phyloP scores from a whole-genome alignment of 2,329 filamentous ascomycete species.

The Pseudocercospora macadamiae region DNA sequence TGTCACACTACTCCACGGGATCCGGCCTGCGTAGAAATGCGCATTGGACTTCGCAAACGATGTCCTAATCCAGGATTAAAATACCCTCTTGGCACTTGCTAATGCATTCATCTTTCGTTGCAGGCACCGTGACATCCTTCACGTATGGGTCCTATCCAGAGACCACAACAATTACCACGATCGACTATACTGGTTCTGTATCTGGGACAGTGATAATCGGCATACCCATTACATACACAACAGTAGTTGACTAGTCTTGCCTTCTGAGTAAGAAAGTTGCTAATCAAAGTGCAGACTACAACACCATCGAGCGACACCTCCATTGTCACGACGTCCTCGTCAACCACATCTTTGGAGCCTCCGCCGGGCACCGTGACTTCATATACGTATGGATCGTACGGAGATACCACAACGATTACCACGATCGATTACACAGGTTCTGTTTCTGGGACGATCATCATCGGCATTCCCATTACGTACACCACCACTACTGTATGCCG shows the following conservation, averaged over 20 bases:
- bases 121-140: slow-evolving; percentile 1
- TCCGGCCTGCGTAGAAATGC: too few species aligned
- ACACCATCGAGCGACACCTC: background rate
- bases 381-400: background rate
- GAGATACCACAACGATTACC: slow-evolving; percentile 1
- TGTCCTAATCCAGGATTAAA: too few species aligned
- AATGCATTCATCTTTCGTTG: too few species aligned
- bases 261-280: too few species aligned
- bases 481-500: too few species aligned
- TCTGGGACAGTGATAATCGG: slow-evolving; percentile 5
- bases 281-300: too few species aligned
- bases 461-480: background rate
- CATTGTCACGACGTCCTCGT: background rate
- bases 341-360: background rate
- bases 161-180: slow-evolving; percentile 11
- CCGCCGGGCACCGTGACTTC: background rate
- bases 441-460: background rate
- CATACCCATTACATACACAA: background rate
- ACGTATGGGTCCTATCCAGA: background rate
- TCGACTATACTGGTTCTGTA: background rate
- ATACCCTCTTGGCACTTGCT: too few species aligned
- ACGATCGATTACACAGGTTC: background rate
- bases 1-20: too few species aligned
- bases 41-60: too few species aligned
- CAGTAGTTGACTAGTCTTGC: too few species aligned